A percentile compares a stretch with the other conserved stretches of the same genome.
Conservation (phyloP, 2,329 filamentous ascomycete species). For the Paradendryphiella salina region DNA sequence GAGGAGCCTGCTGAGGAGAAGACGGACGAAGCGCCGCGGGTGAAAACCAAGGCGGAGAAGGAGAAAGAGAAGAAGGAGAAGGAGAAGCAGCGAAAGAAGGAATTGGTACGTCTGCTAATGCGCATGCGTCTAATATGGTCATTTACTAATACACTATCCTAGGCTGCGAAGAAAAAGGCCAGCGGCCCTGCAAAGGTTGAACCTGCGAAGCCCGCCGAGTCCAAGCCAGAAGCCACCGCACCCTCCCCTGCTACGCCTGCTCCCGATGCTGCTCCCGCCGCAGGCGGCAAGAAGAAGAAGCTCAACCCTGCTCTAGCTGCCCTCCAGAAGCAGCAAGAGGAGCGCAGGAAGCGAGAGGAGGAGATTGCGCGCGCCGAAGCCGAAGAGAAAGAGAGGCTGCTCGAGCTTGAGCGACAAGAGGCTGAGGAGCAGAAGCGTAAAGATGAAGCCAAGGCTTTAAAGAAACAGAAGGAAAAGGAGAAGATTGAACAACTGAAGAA, state of each 20-base stretch:
- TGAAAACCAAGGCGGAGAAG: constrained; percentile 98
- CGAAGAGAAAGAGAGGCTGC: constrained; percentile 67
- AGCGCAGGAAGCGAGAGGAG: constrained; percentile 67
- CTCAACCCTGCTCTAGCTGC: constrained; percentile 71
- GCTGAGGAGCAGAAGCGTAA: constrained; percentile 70
- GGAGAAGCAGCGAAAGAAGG: constrained; percentile 98
- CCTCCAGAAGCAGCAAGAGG: constrained; percentile 82
- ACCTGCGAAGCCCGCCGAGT: constrained; percentile 47
- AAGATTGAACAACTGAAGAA: constrained; percentile 85
- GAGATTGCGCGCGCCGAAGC: constrained; percentile 61
- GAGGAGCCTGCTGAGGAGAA: constrained; percentile 45
- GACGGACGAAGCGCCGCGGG: constrained; percentile 51
- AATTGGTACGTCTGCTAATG: constrained; percentile 67
- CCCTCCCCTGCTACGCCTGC: constrained; percentile 34
- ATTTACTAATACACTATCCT: constrained; percentile 5
- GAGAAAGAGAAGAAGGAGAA: constrained; percentile 97
- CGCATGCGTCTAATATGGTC: neutral
- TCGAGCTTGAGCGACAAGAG: constrained; percentile 66
- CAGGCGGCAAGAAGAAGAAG: constrained; percentile 84
- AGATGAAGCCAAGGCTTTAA: constrained; percentile 73
- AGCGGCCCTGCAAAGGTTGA: constrained; percentile 54
- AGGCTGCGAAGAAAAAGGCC: constrained; percentile 61
- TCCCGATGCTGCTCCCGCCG: constrained; percentile 41
- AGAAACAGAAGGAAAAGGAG: constrained; percentile 86
- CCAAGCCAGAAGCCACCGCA: constrained; percentile 45